Conservation (phyloP, 495 filamentous ascomycete genomes). For the Aspergillus ellipticus region DNA sequence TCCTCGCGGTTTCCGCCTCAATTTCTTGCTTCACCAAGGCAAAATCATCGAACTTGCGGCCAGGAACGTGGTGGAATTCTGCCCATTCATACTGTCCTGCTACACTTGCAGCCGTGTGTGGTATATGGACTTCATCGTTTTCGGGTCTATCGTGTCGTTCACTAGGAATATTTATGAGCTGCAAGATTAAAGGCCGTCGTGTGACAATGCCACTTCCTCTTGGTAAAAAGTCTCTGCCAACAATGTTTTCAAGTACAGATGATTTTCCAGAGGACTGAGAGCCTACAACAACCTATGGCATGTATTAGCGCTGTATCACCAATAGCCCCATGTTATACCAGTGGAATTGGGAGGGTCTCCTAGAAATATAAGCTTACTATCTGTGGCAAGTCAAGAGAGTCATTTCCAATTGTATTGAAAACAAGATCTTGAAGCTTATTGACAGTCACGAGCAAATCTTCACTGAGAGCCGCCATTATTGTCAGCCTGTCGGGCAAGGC, state of each 20-base stretch:
- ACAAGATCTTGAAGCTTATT: conserved; percentile 98
- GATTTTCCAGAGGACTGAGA: conserved; percentile 99
- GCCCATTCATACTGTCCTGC: conserved; percentile 83
- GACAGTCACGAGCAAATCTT: conserved; percentile 86
- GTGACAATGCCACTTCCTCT: conserved; percentile 97
- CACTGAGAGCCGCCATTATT: conserved; percentile 70
- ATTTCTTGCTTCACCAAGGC: conserved; percentile 91
- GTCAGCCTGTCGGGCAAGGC: background rate
- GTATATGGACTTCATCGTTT: conserved; percentile 58
- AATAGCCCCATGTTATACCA: background rate
- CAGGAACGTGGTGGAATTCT: conserved; percentile 92
- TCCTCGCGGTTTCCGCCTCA: conserved; percentile 90
- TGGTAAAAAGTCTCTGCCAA: conserved; percentile 94
- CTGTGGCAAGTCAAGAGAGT: conserved; percentile 94
- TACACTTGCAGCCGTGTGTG: conserved; percentile 66
- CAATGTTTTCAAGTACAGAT: conserved; percentile 98
- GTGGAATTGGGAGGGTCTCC: background rate
- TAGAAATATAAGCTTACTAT: conserved; percentile 73
- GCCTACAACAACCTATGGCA: conserved; percentile 84
- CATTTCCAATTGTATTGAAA: conserved; percentile 99
- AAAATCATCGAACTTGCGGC: conserved; percentile 90
- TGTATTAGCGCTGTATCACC: conserved; percentile 9
- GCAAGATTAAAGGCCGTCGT: conserved; percentile 86
- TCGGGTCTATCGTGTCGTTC: conserved; percentile 69
- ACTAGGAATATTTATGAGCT: conserved; percentile 94